These are phyloP conservation scores for Misopates orontium DNA, from an alignment of 257 asterid genomes.

Conservation along the genomic window DNA sequence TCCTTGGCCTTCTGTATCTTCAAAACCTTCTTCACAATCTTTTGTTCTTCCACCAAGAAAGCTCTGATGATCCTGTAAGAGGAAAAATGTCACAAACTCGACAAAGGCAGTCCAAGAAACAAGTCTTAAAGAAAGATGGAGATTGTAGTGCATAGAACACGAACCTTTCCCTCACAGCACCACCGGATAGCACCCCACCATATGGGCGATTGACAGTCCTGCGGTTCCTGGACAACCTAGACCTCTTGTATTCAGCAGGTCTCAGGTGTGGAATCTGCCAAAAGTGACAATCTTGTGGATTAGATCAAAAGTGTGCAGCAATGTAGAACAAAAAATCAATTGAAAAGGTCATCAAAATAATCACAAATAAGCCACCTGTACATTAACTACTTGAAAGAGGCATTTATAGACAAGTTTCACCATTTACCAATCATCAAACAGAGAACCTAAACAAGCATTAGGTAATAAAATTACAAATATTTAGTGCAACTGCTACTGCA, in stretches of 20 bases:
- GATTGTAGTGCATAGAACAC: neutral
- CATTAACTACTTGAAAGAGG: no score
- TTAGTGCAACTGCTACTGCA: no score
- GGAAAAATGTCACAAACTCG: neutral
- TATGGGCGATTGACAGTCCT: constrained; percentile 36
- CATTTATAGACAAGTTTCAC: no score
- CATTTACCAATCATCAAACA: no score
- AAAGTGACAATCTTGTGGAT: neutral
- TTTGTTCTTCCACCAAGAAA: constrained; percentile 34
- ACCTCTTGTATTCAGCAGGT: constrained; percentile 32
- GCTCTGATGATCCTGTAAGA: constrained; percentile 34
- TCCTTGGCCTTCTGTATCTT: constrained; percentile 33
- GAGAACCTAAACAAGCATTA: no score
- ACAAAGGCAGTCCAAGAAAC: neutral
- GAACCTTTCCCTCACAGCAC: constrained; percentile 34
- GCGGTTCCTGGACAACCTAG: constrained; percentile 33
- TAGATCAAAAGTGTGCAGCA: neutral
- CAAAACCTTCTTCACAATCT: constrained; percentile 33
- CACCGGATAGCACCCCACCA: constrained; percentile 35
- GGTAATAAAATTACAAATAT: no score
- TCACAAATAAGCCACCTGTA: no score
- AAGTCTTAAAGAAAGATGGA: neutral
- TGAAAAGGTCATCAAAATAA: neutral
- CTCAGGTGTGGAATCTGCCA: constrained; percentile 35
- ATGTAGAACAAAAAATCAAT: neutral